These are phyloP conservation scores for Amanita rubescens DNA, from an alignment of 768 basidiomycete genomes.

Conservation along the genomic window DNA sequence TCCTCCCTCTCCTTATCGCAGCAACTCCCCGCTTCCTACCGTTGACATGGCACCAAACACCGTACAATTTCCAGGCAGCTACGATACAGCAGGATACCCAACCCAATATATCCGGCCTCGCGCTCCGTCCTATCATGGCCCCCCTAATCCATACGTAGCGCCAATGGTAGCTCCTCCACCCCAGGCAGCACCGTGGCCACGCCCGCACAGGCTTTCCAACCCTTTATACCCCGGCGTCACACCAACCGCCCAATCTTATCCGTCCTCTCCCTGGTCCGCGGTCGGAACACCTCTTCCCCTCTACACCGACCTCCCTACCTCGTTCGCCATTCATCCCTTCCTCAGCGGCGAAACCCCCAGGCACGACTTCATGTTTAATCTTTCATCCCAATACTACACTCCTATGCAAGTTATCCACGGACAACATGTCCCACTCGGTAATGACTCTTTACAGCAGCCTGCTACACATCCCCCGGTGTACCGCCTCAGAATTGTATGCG, in stretches of 20 bases:
- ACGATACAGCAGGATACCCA: not conserved
- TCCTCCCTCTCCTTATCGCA: slow-evolving; percentile 6
- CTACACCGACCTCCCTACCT: not conserved
- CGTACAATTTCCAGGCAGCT: slow-evolving; percentile 4
- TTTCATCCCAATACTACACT: not conserved
- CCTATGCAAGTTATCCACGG: not conserved
- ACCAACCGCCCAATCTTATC: not conserved
- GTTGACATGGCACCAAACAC: not conserved
- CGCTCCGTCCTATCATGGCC: slow-evolving; percentile 7
- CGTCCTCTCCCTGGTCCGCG: not conserved
- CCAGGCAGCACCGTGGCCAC: not conserved
- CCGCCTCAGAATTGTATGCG: not conserved
- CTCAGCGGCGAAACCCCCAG: slow-evolving; percentile 2
- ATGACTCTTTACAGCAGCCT: not conserved
- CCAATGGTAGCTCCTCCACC: not conserved
- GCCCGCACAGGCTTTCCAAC: slow-evolving; percentile 1
- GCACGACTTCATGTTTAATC: slow-evolving; percentile 2
- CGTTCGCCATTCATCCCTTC: slow-evolving; percentile 5
- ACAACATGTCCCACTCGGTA: not conserved
- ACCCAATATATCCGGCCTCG: not conserved
- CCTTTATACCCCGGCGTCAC: slow-evolving; percentile 2
- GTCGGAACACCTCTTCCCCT: not conserved
- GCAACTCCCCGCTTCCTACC: slow-evolving; percentile 2
- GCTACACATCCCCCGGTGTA: slow-evolving; percentile 5
- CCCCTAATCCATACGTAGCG: not conserved